Base-by-base conservation (phyloP, 2,329 filamentous ascomycete species). In the Cladosporium sp. region DNA sequence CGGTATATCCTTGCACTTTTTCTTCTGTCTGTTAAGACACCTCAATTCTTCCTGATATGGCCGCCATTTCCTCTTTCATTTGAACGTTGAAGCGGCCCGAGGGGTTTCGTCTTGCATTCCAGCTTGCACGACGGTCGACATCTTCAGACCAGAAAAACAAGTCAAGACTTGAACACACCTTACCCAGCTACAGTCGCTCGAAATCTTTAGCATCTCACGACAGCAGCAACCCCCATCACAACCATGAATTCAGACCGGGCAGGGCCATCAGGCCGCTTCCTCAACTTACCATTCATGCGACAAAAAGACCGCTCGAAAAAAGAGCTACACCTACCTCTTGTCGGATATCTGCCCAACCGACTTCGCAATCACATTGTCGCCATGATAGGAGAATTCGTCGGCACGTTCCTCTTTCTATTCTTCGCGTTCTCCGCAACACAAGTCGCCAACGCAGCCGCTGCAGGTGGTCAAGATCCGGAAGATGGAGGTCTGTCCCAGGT, bases 331-430 rank as follows among this genome's bases (percentile, higher is more conserved):
- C 49, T 72, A 3, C 61, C 63, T 15, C 66, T 66, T 43, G 60
- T 71, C 42, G 62, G 64, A 56, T 74, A 71, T 66, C 62, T 76
- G 42, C 70, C 73, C 4, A 73, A 75, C 54, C 64, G 57, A 48
- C 41, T 61, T 33, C 63, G 67, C 51, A 70, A 74, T 57, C 63
- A 75, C 49, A 59, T 75, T 57, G 65, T 76, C 52, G 69, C 72
- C 49, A 71, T 72, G 64, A 50, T 72, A 15, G 74, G 73, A 48
- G 62, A 75, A 46, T 70, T 74, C 47, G 63, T 69, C 40, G 72
- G 72, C 38, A 72, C 71, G 0, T 72, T 74, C 55, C 65, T 75
- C 53, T 75, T 68, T 57, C 62, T 75, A 18, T 71, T 69, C 61
- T 69, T 71, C 56, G 64, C 63, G 41, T 67, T 72, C 52, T 56